Conservation (phyloP, 2,329 filamentous ascomycete genomes). For the Venturia pyrina region DNA sequence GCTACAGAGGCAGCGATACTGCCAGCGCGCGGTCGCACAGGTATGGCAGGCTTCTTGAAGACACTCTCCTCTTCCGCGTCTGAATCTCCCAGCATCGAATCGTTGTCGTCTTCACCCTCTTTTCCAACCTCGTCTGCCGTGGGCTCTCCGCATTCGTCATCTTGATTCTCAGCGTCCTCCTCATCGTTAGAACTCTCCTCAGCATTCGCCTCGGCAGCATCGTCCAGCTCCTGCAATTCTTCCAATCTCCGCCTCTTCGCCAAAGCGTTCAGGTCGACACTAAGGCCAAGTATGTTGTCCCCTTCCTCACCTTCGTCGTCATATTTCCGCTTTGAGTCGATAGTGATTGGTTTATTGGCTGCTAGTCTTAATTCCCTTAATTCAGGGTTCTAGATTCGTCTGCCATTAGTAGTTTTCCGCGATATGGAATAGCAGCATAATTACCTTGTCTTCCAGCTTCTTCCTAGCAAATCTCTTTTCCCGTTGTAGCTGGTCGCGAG, state of each 20-base stretch:
- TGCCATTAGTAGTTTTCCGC: not conserved
- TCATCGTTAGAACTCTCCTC: conserved; percentile 16
- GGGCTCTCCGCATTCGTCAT: conserved; percentile 30
- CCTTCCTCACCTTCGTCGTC: conserved; percentile 52
- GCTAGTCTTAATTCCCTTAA: conserved; percentile 63
- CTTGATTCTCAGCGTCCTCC: conserved; percentile 18
- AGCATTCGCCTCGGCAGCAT: conserved; percentile 23
- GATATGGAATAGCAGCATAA: not conserved
- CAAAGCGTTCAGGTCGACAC: conserved; percentile 35
- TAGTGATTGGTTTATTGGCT: conserved; percentile 67
- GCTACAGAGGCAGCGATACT: conserved; percentile 45
- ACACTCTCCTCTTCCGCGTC: conserved; percentile 45
- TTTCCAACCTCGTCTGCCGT: conserved; percentile 19
- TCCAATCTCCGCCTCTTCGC: conserved; percentile 35
- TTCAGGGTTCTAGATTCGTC: conserved; percentile 64
- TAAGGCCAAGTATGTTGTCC: conserved; percentile 32
- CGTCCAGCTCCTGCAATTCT: conserved; percentile 16
- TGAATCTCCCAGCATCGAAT: conserved; percentile 62
- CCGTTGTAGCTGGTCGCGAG: conserved; percentile 61
- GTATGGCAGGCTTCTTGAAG: conserved; percentile 22
- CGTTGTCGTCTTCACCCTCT: conserved; percentile 41
- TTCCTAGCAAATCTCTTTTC: conserved; percentile 63
- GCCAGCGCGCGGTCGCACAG: conserved; percentile 39
- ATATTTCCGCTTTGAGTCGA: conserved; percentile 86
- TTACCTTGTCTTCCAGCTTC: conserved; percentile 39